Evolutionary conservation across 495 filamentous ascomycete genomes (phyloP).

Genomic region (Parachaetomium inaequale): DNA sequence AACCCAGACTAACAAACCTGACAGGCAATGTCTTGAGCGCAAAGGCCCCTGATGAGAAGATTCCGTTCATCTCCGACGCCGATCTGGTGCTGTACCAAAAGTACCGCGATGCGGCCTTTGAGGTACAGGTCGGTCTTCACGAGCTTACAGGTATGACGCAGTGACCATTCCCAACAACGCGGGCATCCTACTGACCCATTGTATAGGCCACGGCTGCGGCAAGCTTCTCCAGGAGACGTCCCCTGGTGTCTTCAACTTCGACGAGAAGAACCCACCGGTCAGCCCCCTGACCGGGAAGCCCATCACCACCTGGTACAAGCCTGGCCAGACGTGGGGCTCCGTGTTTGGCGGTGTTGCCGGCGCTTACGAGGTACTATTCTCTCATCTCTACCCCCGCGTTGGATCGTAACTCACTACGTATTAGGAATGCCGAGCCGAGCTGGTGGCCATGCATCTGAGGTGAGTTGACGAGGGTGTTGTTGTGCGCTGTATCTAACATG

Average conservation of each 20-base stretch:
- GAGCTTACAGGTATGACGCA: slow-evolving; percentile 71
- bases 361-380: slow-evolving; percentile 69
- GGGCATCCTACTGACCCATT: neutral
- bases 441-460: slow-evolving; percentile 86
- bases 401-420: neutral
- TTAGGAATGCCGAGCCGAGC: slow-evolving; percentile 61
- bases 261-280: slow-evolving; percentile 70
- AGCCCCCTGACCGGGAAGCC: slow-evolving; percentile 75
- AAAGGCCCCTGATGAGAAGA: slow-evolving; percentile 81
- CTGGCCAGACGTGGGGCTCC: slow-evolving; percentile 88
- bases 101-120: slow-evolving; percentile 81
- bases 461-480: slow-evolving; percentile 52
- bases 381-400: neutral
- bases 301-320: slow-evolving; percentile 83
- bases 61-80: slow-evolving; percentile 75
- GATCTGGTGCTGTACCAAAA: slow-evolving; percentile 75
- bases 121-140: slow-evolving; percentile 93
- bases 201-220: slow-evolving; percentile 76
- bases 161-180: too few species aligned
- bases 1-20: slow-evolving; percentile 37
- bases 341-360: slow-evolving; percentile 84
- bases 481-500: slow-evolving; percentile 46
- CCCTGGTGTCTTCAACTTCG: slow-evolving; percentile 82
- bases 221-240: slow-evolving; percentile 90
- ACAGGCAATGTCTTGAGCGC: slow-evolving; percentile 86